Conservation (phyloP, 176 grass and related monocot genomes). For the Hsuehochloa calcarea region DNA sequence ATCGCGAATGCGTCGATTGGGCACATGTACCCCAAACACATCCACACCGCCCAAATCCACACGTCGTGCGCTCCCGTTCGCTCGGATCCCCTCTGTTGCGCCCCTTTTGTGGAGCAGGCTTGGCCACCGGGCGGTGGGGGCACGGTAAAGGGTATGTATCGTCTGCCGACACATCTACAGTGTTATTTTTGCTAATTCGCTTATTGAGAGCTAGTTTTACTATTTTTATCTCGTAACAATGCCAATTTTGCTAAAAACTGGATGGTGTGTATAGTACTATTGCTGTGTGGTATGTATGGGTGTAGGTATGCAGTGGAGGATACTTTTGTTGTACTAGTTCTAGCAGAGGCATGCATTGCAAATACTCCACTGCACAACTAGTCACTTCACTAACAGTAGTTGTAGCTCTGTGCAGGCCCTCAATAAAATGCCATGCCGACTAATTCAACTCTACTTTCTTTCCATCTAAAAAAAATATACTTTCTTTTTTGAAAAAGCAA, state of each 20-base stretch:
- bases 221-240: too few species aligned
- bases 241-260: too few species aligned
- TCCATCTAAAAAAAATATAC: too few species aligned
- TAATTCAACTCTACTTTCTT: neutral
- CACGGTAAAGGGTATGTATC: too few species aligned
- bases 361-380: slow-evolving; percentile 63
- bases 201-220: too few species aligned
- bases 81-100: too few species aligned
- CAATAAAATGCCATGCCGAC: slow-evolving; percentile 11
- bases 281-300: slow-evolving; percentile 34
- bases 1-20: too few species aligned
- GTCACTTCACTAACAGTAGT: slow-evolving; percentile 72
- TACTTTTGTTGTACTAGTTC: slow-evolving; percentile 31
- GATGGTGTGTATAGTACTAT: neutral
- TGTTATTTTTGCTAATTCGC: too few species aligned
- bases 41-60: too few species aligned
- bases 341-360: slow-evolving; percentile 13
- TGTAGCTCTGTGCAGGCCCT: slow-evolving; percentile 48
- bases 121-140: too few species aligned
- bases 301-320: slow-evolving; percentile 32
- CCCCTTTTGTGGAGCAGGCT: too few species aligned
- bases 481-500: neutral
- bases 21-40: rapidly evolving
- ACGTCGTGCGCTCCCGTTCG: too few species aligned
- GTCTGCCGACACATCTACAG: rapidly evolving